Base-by-base conservation (phyloP, 805 yeast genomes). In the Metschnikowia aberdeeniae region DNA sequence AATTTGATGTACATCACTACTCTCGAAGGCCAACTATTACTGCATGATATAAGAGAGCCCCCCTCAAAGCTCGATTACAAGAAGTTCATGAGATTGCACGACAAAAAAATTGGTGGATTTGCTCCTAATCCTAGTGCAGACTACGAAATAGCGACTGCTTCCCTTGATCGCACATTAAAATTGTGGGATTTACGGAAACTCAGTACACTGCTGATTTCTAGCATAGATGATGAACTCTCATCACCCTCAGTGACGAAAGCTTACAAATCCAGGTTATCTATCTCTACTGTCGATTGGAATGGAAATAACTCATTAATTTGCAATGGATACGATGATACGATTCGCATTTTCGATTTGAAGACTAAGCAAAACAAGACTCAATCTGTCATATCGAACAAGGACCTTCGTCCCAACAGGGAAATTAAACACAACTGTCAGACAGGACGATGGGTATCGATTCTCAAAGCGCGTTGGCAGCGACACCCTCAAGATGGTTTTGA, bases 391-490 rank as follows among this genome's bases (percentile, higher is more conserved):
- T 29, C 40, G 27, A 32, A 32, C 22, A 13, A 12, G 9, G 34
- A 28, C 14, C 40, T 37, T 20, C 14, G 33, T 8, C 33, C 19
- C n/a, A 37, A 34, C 22, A 20, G 20, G 11, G 49, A 42, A 8
- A 72, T 92, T 40, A 78, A 78, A 45, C 99, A 93, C 61, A 93
- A 93, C 58, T 93, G 99, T 67, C 96, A 92, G 63, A 86, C 97
- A 0, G 99, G 99, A 0, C 73, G 96, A 52, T 92, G 99, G 99
- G 96, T 93, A 0, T 83, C 96, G 1, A 92, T 92, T 38, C 68
- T 92, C 46, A 89, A 92, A 56, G 82, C 97, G 0, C 77, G 81
- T 58, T 92, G 97, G 95, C 97, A 93, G 49, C 62, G 66, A 2
- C 66, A 74, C 28, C 95, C 96, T 0, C 59, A 54, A 6, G 96